phyloP scores from a whole-genome alignment of 805 yeast species.

The Metschnikowia similis region DNA sequence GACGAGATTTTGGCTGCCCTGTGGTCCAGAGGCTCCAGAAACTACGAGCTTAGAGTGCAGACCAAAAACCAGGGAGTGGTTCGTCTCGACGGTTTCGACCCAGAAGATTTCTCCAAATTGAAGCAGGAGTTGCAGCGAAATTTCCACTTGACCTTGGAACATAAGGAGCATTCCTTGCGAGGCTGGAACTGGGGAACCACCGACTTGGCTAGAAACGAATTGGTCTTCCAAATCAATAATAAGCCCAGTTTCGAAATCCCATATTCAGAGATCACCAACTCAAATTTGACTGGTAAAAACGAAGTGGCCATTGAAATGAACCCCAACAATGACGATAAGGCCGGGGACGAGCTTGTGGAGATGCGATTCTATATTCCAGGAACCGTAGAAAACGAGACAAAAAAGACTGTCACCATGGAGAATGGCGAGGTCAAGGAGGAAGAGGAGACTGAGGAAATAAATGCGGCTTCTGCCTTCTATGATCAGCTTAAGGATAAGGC shows the following conservation, averaged over 20 bases:
- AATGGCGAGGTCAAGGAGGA: slow-evolving; percentile 29
- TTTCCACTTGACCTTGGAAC: slow-evolving; percentile 70
- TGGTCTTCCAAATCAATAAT: slow-evolving; percentile 79
- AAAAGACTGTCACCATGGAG: slow-evolving; percentile 24
- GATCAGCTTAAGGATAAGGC: slow-evolving; percentile 91
- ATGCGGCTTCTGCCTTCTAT: slow-evolving; percentile 81
- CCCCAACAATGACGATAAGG: slow-evolving; percentile 53
- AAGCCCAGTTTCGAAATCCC: slow-evolving; percentile 92
- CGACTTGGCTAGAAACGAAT: slow-evolving; percentile 87
- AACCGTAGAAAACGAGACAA: slow-evolving; percentile 51
- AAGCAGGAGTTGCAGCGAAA: slow-evolving; percentile 80
- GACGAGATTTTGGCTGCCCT: slow-evolving; percentile 73
- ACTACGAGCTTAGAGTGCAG: slow-evolving; percentile 82
- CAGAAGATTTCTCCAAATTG: slow-evolving; percentile 72
- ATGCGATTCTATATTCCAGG: slow-evolving; percentile 93
- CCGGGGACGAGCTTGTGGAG: slow-evolving; percentile 96
- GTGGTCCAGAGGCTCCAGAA: slow-evolving; percentile 94
- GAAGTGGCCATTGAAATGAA: slow-evolving; percentile 91
- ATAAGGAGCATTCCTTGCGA: slow-evolving; percentile 84
- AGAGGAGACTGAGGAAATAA: slow-evolving; percentile 44
- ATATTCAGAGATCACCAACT: slow-evolving; percentile 70
- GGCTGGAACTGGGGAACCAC: slow-evolving; percentile 99
- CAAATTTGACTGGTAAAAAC: slow-evolving; percentile 85
- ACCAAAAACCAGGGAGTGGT: slow-evolving; percentile 86
- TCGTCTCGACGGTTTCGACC: slow-evolving; percentile 87